A percentile compares a stretch with the other conserved stretches of the same genome.
phyloP scores from a whole-genome alignment of 192 early-diverging fungal genomes.

The Gamsiella multidivaricata region DNA sequence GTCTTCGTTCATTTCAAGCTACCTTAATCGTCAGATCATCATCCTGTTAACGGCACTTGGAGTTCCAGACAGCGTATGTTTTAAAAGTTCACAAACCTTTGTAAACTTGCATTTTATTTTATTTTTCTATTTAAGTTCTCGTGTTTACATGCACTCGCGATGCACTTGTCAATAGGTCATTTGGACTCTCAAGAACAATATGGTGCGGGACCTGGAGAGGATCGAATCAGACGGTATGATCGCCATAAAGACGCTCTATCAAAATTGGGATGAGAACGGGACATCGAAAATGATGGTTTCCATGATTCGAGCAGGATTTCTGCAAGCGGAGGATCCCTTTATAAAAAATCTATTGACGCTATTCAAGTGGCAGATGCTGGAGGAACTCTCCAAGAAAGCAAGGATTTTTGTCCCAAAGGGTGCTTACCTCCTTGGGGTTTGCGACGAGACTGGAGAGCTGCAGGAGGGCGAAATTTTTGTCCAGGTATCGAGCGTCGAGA shows the following conservation, averaged over 20 bases:
- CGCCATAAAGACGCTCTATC: conserved; percentile 50
- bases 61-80: conserved; percentile 55
- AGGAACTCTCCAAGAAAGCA: conserved; percentile 62
- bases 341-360: conserved; percentile 57
- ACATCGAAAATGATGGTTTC: conserved; percentile 48
- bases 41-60: conserved; percentile 67
- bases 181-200: conserved; percentile 57
- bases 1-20: conserved; percentile 61
- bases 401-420: conserved; percentile 65
- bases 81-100: too few relatives aligned
- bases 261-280: conserved; percentile 60
- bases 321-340: conserved; percentile 55
- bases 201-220: conserved; percentile 50
- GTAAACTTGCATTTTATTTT: not conserved
- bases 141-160: not conserved
- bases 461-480: conserved; percentile 63
- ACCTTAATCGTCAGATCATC: conserved; percentile 75
- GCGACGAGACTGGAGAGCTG: conserved; percentile 61
- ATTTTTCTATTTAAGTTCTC: not conserved
- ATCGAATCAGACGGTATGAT: conserved; percentile 49
- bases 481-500: conserved; percentile 50
- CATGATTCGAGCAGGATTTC: conserved; percentile 63
- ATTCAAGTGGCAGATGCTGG: conserved; percentile 57
- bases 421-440: conserved; percentile 65
- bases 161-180: conserved; percentile 51